Percentiles rank a stretch among this genome's conserved stretches.
phyloP scores from a whole-genome alignment of 225 moss, liverwort and hornwort species.

The Straminergon stramineum region DNA sequence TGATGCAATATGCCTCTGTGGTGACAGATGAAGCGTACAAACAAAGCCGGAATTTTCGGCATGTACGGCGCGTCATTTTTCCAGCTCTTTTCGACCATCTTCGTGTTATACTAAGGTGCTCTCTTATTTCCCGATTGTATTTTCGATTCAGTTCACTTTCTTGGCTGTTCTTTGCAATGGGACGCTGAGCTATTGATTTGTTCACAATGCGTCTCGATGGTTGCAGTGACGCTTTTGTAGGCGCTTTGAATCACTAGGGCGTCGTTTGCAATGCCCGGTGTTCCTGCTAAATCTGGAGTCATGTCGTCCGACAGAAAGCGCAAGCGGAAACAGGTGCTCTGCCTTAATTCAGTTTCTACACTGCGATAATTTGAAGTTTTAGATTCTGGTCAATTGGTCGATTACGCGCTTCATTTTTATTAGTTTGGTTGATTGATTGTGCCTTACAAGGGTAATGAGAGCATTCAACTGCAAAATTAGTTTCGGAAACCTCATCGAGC shows the following conservation, averaged over 20 bases:
- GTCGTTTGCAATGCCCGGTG: constrained; percentile 1
- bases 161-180: background rate
- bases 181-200: background rate
- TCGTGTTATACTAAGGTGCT: background rate
- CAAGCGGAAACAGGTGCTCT: constrained; percentile 45
- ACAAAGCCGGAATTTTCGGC: background rate
- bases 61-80: background rate
- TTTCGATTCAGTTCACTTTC: background rate
- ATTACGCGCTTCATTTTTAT: background rate
- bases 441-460: background rate
- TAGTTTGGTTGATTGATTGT: background rate
- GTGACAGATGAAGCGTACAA: background rate
- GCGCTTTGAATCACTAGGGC: background rate
- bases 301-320: constrained; percentile 33
- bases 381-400: background rate
- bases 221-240: constrained; percentile 10
- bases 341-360: background rate
- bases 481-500: background rate
- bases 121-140: background rate
- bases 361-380: background rate
- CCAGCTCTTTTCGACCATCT: background rate
- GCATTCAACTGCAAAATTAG: background rate
- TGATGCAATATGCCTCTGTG: background rate
- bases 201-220: background rate
- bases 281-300: background rate